Conservation (phyloP, 2,329 filamentous ascomycete genomes). For the Ceratocystis cubensis region DNA sequence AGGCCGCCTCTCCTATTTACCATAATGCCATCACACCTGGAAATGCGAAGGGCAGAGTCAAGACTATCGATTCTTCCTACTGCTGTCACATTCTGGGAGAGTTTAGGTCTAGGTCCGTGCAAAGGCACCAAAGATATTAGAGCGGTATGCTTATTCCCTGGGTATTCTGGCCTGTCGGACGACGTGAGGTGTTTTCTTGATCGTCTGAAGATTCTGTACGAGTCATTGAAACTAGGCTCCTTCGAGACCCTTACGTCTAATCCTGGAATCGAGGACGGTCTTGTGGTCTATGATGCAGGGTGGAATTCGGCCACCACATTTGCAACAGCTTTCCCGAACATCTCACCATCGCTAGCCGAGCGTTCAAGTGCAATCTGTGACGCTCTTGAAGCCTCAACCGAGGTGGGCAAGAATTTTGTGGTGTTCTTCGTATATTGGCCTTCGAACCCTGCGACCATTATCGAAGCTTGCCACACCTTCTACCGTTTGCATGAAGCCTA, state of each 20-base stretch:
- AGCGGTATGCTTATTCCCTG: constrained; percentile 58
- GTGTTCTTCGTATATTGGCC: constrained; percentile 66
- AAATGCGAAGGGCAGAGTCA: constrained; percentile 56
- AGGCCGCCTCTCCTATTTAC: constrained; percentile 45
- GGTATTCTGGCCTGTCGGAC: constrained; percentile 48
- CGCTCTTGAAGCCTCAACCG: constrained; percentile 32
- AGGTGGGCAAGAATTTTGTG: constrained; percentile 50
- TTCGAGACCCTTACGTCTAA: constrained; percentile 41
- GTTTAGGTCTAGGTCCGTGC: constrained; percentile 59
- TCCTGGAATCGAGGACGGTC: constrained; percentile 35
- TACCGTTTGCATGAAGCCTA: constrained; percentile 54
- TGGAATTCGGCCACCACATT: not conserved
- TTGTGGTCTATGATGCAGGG: constrained; percentile 28
- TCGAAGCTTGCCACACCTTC: constrained; percentile 62
- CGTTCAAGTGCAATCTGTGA: constrained; percentile 28
- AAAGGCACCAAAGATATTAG: constrained; percentile 59
- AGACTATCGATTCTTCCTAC: constrained; percentile 62
- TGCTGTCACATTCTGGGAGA: constrained; percentile 70
- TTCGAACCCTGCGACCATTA: constrained; percentile 45
- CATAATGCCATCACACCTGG: constrained; percentile 57
- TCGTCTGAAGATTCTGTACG: constrained; percentile 58
- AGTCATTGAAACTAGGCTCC: constrained; percentile 57
- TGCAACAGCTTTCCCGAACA: constrained; percentile 12
- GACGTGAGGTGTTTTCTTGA: constrained; percentile 52
- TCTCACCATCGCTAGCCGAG: constrained; percentile 32